Evolutionary conservation across 139 green algal genomes (phyloP).

Genomic region (Chlamydomonas applanata): DNA sequence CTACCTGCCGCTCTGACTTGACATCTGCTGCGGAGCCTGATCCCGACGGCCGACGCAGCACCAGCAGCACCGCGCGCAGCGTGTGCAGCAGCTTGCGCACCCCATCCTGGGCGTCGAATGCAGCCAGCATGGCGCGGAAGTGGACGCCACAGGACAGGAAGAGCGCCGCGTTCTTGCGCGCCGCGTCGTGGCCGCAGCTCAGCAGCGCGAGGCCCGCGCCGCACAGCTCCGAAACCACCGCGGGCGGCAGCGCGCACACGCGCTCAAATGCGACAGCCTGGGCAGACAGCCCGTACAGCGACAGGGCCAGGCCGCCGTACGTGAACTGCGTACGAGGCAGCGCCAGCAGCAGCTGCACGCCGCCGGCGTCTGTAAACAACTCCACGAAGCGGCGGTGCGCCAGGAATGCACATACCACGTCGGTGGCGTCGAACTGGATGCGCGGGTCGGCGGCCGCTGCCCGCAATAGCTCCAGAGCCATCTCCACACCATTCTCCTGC

Average conservation of each 20-base stretch:
- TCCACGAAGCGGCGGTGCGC: conserved; percentile 62
- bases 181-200: conserved; percentile 40
- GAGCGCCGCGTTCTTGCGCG: conserved; percentile 55
- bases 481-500: conserved; percentile 35
- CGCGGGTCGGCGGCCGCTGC: neutral
- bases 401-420: conserved; percentile 55
- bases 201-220: conserved; percentile 43
- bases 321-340: conserved; percentile 46
- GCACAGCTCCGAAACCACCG: conserved; percentile 23
- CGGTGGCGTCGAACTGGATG: conserved; percentile 45
- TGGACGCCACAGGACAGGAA: conserved; percentile 56
- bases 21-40: neutral
- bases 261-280: conserved; percentile 65
- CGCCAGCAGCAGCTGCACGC: conserved; percentile 58
- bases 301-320: conserved; percentile 32
- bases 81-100: conserved; percentile 48
- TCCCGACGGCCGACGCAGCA: conserved; percentile 10
- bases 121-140: conserved; percentile 51
- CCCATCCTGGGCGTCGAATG: conserved; percentile 55
- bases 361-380: conserved; percentile 61
- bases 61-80: conserved; percentile 36
- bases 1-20: neutral
- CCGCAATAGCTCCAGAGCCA: conserved; percentile 14
- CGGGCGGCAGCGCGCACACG: conserved; percentile 39
- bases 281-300: conserved; percentile 37